Conservation (phyloP, 2,329 filamentous ascomycete genomes). For the Bipolaris victoriae region DNA sequence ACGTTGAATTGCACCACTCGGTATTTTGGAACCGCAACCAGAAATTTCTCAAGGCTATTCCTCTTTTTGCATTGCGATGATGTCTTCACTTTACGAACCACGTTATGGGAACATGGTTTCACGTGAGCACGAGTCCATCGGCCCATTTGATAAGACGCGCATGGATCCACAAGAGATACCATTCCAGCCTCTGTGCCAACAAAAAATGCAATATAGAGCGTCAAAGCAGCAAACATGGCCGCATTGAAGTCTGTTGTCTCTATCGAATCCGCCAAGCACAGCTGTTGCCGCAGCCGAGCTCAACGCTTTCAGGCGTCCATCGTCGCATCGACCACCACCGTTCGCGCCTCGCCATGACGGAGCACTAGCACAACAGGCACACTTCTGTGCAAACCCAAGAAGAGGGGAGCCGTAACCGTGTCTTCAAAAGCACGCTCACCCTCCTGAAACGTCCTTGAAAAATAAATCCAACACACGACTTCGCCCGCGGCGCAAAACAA, state of each 20-base stretch:
- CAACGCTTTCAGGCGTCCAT: slow-evolving; percentile 7
- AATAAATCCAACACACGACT: not conserved
- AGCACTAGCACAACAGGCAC: not conserved
- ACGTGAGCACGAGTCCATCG: slow-evolving; percentile 3
- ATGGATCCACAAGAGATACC: not conserved
- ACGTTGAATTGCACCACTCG: not conserved
- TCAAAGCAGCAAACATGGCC: not conserved
- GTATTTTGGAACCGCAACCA: not conserved
- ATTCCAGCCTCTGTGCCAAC: not conserved
- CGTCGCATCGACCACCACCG: not conserved
- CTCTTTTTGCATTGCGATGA: not conserved
- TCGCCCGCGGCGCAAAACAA: not conserved
- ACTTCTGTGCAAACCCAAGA: not conserved
- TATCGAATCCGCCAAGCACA: slow-evolving; percentile 1
- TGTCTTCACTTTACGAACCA: not conserved
- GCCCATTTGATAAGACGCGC: not conserved
- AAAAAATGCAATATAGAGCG: not conserved
- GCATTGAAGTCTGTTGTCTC: not conserved
- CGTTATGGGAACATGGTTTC: not conserved
- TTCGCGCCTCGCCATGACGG: not conserved
- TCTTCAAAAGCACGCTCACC: not conserved
- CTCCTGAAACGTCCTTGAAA: not conserved
- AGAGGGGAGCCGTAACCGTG: not conserved
- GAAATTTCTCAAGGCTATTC: not conserved
- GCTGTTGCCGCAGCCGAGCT: not conserved